Evolutionary conservation across 2,329 filamentous ascomycete genomes (phyloP), one percentile per base, ranked within the genome.

Genomic region (Aureobasidium sp.): DNA sequence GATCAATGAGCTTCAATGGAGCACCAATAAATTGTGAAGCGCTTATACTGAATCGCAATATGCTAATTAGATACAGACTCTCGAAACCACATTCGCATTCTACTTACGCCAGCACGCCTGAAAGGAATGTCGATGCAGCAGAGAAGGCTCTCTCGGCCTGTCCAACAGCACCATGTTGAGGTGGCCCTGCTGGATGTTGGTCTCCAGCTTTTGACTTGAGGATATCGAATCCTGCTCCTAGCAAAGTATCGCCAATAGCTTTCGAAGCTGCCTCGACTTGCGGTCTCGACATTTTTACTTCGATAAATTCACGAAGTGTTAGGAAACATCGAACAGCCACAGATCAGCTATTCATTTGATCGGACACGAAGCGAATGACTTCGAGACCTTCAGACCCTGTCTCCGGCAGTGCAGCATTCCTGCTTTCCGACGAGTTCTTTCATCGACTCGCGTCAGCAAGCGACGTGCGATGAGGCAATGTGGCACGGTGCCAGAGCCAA

Each of bases 1-100:
- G 84, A 72, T 91, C 88, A 69, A 91, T 78, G 65, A 86, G 82
- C 72, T 94, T 94, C 52, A 96, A 75, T 2, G 90, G 90, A 0
- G 84, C 76, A 37, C 91, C 91, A 63, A 95, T 77, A 65, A 92
- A 80, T 70, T 96, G 90, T 7, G 90, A 90, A 20, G 84, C 73
- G 68, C 84, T 83, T 69, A 82, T 81, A 36, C 76, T 78, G 57
- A 50, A 39, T 24, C 5, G 44, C 44, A 20, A 13, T 39, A 37
- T 56, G 32, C 17, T 61, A 2, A 63, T 48, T 32, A 52, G 39
- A 64, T 32, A 26, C 32, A 36, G 6, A 6, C 26, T 20, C 13
- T 59, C 5, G 2, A 29, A 12, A 17, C 36, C 53, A 57, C 36
- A 27, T 43, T 41, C 9, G 44, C 15, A 17, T 10, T 12, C 15